Evolutionary conservation across 1,284 basidiomycete genomes (phyloP).

Genomic region (Fomitopsis palustris): DNA sequence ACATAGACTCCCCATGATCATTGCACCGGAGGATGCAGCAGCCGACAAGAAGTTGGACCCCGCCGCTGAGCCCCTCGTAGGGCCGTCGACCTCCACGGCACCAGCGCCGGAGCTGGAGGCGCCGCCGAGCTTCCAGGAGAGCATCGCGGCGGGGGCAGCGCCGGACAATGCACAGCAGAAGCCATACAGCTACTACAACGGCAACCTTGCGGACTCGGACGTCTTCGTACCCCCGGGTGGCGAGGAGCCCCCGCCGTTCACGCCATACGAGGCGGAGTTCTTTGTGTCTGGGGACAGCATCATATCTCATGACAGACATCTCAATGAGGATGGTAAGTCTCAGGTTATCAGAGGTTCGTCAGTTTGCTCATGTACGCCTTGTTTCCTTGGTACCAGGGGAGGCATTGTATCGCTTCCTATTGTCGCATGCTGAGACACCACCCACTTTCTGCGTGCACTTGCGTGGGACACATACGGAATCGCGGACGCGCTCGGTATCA

Average conservation of each 20-base stretch:
- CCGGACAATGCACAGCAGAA: neutral
- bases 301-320: slow-evolving; percentile 66
- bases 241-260: slow-evolving; percentile 58
- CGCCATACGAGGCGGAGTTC: slow-evolving; percentile 60
- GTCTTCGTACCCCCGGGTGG: slow-evolving; percentile 24
- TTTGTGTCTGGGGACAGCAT: slow-evolving; percentile 47
- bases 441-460: slow-evolving; percentile 52
- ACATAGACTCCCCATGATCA: neutral
- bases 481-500: slow-evolving; percentile 45
- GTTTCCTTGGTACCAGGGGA: slow-evolving; percentile 45
- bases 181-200: slow-evolving; percentile 8
- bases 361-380: neutral
- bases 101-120: slow-evolving; percentile 1
- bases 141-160: neutral
- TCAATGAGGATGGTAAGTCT: slow-evolving; percentile 66
- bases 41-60: slow-evolving; percentile 3
- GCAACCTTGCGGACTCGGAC: slow-evolving; percentile 14
- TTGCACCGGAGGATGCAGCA: neutral
- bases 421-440: slow-evolving; percentile 46
- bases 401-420: slow-evolving; percentile 69
- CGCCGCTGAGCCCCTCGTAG: neutral
- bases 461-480: slow-evolving; percentile 57
- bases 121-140: slow-evolving; percentile 10
- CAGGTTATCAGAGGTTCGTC: no score
- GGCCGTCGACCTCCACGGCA: neutral